Base-by-base conservation (phyloP, 1,284 basidiomycete species). In the Gymnopus androsaceus region DNA sequence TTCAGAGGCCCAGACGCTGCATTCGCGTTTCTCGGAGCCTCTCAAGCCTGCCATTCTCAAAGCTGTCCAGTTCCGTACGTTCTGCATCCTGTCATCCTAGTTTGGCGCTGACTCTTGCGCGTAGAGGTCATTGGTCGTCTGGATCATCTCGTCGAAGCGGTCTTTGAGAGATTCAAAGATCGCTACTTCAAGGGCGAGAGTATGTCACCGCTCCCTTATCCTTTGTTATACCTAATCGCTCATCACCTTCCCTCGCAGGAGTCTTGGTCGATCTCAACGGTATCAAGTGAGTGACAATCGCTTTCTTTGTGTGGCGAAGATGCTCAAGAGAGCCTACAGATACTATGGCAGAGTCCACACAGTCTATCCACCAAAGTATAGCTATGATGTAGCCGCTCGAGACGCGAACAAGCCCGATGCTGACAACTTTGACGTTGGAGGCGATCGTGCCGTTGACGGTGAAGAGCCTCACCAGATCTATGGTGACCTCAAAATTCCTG, bases 61-160 rank as follows among this genome's bases (percentile, higher is more conserved):
- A 65, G 87, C 92, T 17, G 94, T 96, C 56, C 96, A 99, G 80
- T 98, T 95, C 85, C 93, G 94, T 96, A 72, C 65, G 95, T 88
- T 28, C 69, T 55, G 53, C 54, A 48, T 48, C 51, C 55, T 53
- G 56, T 50, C 59, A 14, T 36, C 27, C 12, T 40, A 21, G 41
- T 50, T 64, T 61, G 54, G 52, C 55, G 45, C 49, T 49, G 52
- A 60, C 51, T 42, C 54, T 64, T 38, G 55, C 55, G 59, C 59
- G 55, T 63, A 97, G 95, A 94, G 84, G 90, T 98, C 63, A 92
- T 97, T 72, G 95, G 95, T 40, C 89, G 96, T 60, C 79, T 99
- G 56, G 96, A 98, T 74, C 89, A 92, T 65, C 81, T 99, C 15
- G 94, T 96, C 4, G 96, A 99, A 70, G 87, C 88, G 50, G 90